Evolutionary conservation across 2,329 filamentous ascomycete genomes (phyloP), one percentile per base, ranked within the genome.

Genomic region (Pseudodiploospora longispora): DNA sequence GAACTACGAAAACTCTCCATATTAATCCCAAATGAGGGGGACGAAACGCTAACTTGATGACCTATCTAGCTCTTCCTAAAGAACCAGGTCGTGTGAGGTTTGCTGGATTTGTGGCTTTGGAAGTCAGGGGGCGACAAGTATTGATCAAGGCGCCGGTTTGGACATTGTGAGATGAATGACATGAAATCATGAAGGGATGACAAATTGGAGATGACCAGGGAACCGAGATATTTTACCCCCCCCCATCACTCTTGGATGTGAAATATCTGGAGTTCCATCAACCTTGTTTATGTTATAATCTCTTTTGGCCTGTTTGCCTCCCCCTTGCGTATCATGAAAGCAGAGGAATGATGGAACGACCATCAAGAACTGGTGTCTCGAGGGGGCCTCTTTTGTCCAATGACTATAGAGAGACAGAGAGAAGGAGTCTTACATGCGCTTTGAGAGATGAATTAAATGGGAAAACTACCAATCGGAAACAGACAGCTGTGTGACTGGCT

Each of bases 101-200:
- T 60, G 82, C 86, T 2, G 83, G 82, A 5, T 91, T 90, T 60
- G 64, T 89, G 45, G 78, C 76, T 12, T 74, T 89, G 30, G 85
- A 90, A 64, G 85, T 91, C 6, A 71, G 83, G 50, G 84, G 85
- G 27, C 77, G 85, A 47, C 86, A 86, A 63, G 82, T 89, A 39
- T 67, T 91, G 55, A 69, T 80, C 49, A 88, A 88, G 67, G 83
- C 86, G 19, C 85, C 85, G 10, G 82, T 90, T 30, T 91, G 80
- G 80, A 74, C 73, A 8, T 51, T 82, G 47, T 61, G 49, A 54
- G 39, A 10, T 36, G 33, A 10, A 40, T 30, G 30, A 5, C 35
- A 19, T 19, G 19, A 12, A 10, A 12, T 27, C 33, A 28, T 30
- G 27, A 34, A 41, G 19, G 27, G 9, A 9, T 33, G 39, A 41